Conservation (phyloP, 257 asterid genomes). For the Agastache rugosa region DNA sequence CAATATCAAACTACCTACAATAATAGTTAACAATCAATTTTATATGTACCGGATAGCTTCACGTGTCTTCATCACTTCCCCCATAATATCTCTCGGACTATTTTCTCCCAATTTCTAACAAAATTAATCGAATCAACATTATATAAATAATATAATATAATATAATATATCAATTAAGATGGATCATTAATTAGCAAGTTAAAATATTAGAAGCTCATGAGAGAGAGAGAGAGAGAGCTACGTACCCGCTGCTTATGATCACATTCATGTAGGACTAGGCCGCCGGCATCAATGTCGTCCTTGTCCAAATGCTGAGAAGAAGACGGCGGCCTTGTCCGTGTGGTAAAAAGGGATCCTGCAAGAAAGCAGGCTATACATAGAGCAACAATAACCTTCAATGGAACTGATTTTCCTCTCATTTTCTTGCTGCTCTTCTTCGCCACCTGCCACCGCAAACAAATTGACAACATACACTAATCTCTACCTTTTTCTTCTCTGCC, state of each 20-base stretch:
- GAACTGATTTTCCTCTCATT: conserved; percentile 56
- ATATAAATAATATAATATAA: no score
- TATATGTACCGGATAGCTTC: conserved; percentile 66
- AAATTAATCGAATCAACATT: background rate
- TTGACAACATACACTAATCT: conserved; percentile 23
- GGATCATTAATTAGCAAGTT: background rate
- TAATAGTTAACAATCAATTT: no score
- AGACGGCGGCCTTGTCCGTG: conserved; percentile 45
- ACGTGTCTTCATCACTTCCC: conserved; percentile 64
- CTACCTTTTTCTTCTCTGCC: conserved; percentile 1
- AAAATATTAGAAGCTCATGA: no score
- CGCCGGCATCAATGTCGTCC: background rate
- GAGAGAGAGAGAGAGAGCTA: no score
- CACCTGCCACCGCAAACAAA: conserved; percentile 2
- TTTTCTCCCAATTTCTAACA: conserved; percentile 55
- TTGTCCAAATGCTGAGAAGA: conserved; percentile 29
- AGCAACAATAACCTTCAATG: conserved; percentile 51
- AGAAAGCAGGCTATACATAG: conserved; percentile 68
- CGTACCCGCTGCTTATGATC: conserved; percentile 19
- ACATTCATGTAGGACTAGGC: background rate
- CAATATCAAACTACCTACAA: no score
- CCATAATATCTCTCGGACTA: conserved; percentile 48
- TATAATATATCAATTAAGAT: background rate
- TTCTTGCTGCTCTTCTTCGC: conserved; percentile 39
- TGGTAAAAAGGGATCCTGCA: conserved; percentile 61